Evolutionary conservation across 345 rosid genomes (phyloP), one percentile per base, ranked within the genome.

Genomic region (rapeseed (Brassica napus)): DNA sequence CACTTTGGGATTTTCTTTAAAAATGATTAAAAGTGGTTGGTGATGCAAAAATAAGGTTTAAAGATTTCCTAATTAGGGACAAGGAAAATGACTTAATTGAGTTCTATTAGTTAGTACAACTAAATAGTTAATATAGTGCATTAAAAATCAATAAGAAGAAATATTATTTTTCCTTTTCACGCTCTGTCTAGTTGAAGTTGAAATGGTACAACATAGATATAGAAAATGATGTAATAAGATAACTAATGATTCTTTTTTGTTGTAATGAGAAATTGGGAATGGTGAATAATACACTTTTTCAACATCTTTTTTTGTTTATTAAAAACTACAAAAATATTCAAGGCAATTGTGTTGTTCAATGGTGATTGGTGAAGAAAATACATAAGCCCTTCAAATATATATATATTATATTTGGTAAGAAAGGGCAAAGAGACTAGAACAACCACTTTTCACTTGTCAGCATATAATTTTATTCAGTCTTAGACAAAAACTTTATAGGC

Each of bases 11-110:
- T n/a, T 32, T 49, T 34, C 31, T 3, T 37, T 65, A 44, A 52
- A n/a, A 4, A 54, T 60, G 26, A 35, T 34, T 61, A 47, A 77
- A n/a, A 69, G 55, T 21, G 30, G 73, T 65, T 65, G 49, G 67
- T 16, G 71, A 15, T 77, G 31, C 68, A 63, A 63, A 62, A 52
- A 30, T 16, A 64, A 71, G 30, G 23, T 23, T 44, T 47, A 34
- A 35, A 60, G 32, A 35, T 61, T 68, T 74, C 71, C 69, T 47
- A 58, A 66, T 44, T 62, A 16, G 79, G 75, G 30, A 68, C 30
- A 63, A 39, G 15, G 57, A 49, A 74, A 67, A 62, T 14, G 26
- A 62, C 7, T 16, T 68, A 39, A 58, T 28, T 58, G 32, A 58
- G 44, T 68, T 52, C 6, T 49, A 21, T 44, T 63, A 62, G 44